Evolutionary conservation across 176 grass and related monocot genomes (phyloP).

Genomic region (Zea mays): Zm-B73-REFERENCE-NAM-5.0 NC_050096.1:50913501-50914000

Average conservation of each 20-base stretch:
- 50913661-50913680: neutral
- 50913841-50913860: neutral
- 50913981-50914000: neutral
- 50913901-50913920: neutral
- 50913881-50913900: neutral
- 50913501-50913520: conserved; percentile 17
- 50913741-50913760: conserved; percentile 28
- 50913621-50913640: conserved; percentile 34
- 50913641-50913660: conserved; percentile 31
- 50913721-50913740: conserved; percentile 39
- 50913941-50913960: conserved; percentile 5
- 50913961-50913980: conserved; percentile 21
- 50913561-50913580: conserved; percentile 25
- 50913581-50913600: neutral
- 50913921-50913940: conserved; percentile 22
- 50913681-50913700: conserved; percentile 14
- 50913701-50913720: conserved; percentile 50
- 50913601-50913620: conserved; percentile 42
- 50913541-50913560: conserved; percentile 39
- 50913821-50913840: conserved; percentile 48
- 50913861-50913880: conserved; percentile 39
- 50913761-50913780: conserved; percentile 34
- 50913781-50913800: neutral
- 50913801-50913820: conserved; percentile 8
- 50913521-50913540: conserved; percentile 33